Evolutionary conservation across 1,284 basidiomycete species (phyloP), one percentile per base, ranked within the genome.

Genomic region (Microstroma glucosiphilum): DNA sequence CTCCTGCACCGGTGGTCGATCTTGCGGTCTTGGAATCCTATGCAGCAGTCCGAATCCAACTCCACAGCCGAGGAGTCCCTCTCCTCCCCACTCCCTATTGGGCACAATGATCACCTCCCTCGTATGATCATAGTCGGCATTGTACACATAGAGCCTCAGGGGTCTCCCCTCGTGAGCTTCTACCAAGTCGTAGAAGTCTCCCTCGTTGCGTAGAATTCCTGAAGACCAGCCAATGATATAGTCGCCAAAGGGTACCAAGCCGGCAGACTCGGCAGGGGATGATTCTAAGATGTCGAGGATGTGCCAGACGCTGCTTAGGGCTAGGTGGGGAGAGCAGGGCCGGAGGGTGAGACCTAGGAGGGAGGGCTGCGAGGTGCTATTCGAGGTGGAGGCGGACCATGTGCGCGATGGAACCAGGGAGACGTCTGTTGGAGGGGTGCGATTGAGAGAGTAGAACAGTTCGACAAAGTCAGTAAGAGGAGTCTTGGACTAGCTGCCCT

Each of bases 221-320:
- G 93, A 93, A 12, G 92, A 91, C 90, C 93, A 98, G 37, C 94
- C 93, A 72, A 88, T 85, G 63, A 92, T 87, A 84, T 89, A 92
- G 81, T 92, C 90, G 6, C 90, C 90, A 77, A 88, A 91, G 2
- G 90, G 90, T 17, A 92, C 90, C 1, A 92, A 83, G 1, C 90
- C 90, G 59, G 71, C 74, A 2, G 67, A 69, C 82, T 97, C 92
- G 6, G 94, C 94, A 8, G 96, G 96, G 65, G 89, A 92, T 19
- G 92, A 92, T 80, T 97, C 93, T 42, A 96, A 82, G 8, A 98
- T 92, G 78, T 98, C 96, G 58, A 98, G 83, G 55, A 98, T 92
- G 80, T 98, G 94, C 93, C 94, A 98, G 7, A 97, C 74, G 57
- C 71, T 67, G 7, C 65, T 69, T 0, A 75, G 62, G 1, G 74